Conservation (phyloP, 805 yeast genomes). For the Starmerella powellii region DNA sequence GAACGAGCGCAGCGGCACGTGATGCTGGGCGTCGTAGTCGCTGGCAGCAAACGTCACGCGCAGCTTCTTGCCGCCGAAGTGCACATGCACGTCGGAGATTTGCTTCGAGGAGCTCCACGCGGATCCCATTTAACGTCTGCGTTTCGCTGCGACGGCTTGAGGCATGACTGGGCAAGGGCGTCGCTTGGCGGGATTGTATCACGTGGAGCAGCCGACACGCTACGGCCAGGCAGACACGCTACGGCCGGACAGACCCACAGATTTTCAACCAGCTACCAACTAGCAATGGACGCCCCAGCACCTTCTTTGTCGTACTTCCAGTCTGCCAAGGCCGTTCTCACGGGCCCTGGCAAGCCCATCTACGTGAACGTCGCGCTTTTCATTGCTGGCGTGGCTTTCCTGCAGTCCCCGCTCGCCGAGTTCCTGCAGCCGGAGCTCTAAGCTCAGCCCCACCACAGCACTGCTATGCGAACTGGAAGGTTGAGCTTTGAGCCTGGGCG, state of each 20-base stretch:
- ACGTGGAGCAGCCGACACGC: too few species aligned
- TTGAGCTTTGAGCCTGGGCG: too few species aligned
- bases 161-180: too few species aligned
- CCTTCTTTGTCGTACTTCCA: slow-evolving; percentile 19
- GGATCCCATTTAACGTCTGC: background rate
- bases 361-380: slow-evolving; percentile 23
- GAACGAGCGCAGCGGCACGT: slow-evolving; percentile 54
- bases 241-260: background rate
- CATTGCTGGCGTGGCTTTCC: slow-evolving; percentile 30
- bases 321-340: slow-evolving; percentile 19
- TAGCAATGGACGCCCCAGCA: slow-evolving; percentile 13
- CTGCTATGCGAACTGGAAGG: too few species aligned
- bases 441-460: background rate
- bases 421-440: slow-evolving; percentile 31
- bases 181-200: too few species aligned
- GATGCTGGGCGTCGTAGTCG: slow-evolving; percentile 35
- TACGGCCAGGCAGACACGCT: too few species aligned
- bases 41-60: slow-evolving; percentile 21
- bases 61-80: slow-evolving; percentile 19
- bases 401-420: slow-evolving; percentile 32
- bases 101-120: background rate
- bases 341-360: slow-evolving; percentile 23
- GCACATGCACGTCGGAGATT: slow-evolving; percentile 19
- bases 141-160: background rate
- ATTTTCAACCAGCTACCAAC: background rate